Evolutionary conservation across 805 yeast genomes (phyloP), one percentile per base, ranked within the genome.

Genomic region (Metschnikowia arizonensis): DNA sequence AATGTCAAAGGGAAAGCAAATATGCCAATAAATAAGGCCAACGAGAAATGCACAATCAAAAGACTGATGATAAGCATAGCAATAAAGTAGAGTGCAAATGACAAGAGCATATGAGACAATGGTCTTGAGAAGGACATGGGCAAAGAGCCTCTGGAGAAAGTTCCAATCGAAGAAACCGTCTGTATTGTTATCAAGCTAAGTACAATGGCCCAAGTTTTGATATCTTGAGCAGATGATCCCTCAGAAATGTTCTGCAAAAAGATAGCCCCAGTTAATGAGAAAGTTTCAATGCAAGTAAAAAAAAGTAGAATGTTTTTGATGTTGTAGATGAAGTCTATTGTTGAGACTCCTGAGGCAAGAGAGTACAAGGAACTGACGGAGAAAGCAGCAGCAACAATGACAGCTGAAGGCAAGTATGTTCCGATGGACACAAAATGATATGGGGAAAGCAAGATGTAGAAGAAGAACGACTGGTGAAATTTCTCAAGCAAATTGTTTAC

Each of bases 401-500:
- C 82, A 0, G 95, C 96, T 2, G 91, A 73, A 1, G 98, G 98
- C 42, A 93, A 68, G 61, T 91, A 93, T 15, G 95, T 88, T 3
- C 96, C 97, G 51, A 93, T 90, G 4, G 97, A 88, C 14, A 93
- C 96, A 68, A 93, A 93, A 47, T 76, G 64, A 46, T 75, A 69
- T 19, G 97, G 95, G 0, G 88, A 78, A 40, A 93, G 64, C 66
- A 93, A 62, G 53, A 91, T 73, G 66, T 91, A 93, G 60, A 90
- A 93, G 72, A 93, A 93, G 59, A 89, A 93, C 1, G 97, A 88
- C 65, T 93, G 99, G 65, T 93, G 99, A 65, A 91, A 91, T 62
- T 91, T 95, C 63, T 93, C 99, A 31, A 91, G 71, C 54, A 93
- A 73, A 61, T 93, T 93, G 68, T 93, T 93, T 30, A 93, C 85